Base-by-base conservation (phyloP, 768 basidiomycete species). In the Candolleomyces aberdarensis region DNA sequence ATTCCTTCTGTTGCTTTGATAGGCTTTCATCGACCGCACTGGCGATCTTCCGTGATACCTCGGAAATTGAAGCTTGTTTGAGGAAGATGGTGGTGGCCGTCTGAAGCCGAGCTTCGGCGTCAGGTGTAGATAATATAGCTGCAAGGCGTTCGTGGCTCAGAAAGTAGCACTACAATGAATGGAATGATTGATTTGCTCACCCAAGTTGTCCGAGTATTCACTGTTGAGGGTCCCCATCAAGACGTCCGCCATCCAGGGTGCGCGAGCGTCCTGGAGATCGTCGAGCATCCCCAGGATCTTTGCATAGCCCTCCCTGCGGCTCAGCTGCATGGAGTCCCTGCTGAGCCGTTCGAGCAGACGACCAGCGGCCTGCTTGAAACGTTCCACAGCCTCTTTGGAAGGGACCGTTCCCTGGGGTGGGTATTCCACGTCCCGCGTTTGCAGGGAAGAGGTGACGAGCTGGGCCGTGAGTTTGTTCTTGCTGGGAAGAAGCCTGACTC, bases 1-100 rank as follows among this genome's bases (percentile, higher is more conserved):
- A 89, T 62, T 92, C 92, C 67, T 93, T 93, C 73, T 94, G 92
- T 66, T 93, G 92, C 59, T 90, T 92, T 26, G 89, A 90, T n/a
- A 93, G 80, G 4, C 86, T 86, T 69, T 94, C 91, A 63, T 91
- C 90, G 11, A 94, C 88, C 20, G 89, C 86, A 32, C 84, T 82
- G 4, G 89, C 86, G 56, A 94, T 91, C 77, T 90, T 92, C 70
- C 86, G 85, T 15, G 88, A 85, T 0, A 94, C 89, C 71, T 94
- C 92, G 20, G 85, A 85, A 39, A 93, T 92, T 46, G 89, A 89
- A 3, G 85, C 77, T 56, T 88, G 87, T 66, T 92, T 93, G 50
- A 85, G 72, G 69, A 93, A 88, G 11, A 93, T 80, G 57, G 84
- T 80, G 8, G 88, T 86, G 1, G 89, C 87, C 32, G 84, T 84